These are phyloP conservation scores for Arthrobotrys megalospora DNA, from an alignment of 2,329 filamentous ascomycete genomes.

Conservation along the genomic window DNA sequence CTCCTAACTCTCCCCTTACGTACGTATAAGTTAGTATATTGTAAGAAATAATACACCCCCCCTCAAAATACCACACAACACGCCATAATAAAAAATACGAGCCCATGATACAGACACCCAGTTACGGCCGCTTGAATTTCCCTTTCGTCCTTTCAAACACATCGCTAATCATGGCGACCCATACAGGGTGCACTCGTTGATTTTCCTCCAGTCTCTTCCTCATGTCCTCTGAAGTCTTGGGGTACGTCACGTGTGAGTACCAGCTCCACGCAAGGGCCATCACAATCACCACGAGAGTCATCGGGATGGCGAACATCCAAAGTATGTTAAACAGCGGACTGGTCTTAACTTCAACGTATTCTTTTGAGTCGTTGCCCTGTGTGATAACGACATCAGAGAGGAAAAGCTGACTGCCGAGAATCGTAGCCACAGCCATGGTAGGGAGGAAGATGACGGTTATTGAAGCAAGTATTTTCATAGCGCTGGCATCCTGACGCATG, in stretches of 20 bases:
- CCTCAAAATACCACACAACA: background rate
- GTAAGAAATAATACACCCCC: no score
- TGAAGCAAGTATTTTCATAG: slow-evolving; percentile 67
- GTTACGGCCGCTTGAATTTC: background rate
- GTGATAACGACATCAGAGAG: background rate
- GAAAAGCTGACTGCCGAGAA: slow-evolving; percentile 63
- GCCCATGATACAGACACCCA: background rate
- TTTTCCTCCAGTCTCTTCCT: slow-evolving; percentile 12
- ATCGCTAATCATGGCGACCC: slow-evolving; percentile 8
- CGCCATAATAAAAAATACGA: no score
- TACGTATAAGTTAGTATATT: no score
- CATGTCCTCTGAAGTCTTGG: slow-evolving; percentile 35
- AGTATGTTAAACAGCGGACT: slow-evolving; percentile 28
- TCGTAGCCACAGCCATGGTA: slow-evolving; percentile 66
- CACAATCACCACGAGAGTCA: slow-evolving; percentile 22
- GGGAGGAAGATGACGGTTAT: slow-evolving; percentile 68
- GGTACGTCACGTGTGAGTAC: slow-evolving; percentile 39
- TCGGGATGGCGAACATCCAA: slow-evolving; percentile 33
- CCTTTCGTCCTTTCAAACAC: background rate
- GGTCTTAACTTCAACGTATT: background rate
- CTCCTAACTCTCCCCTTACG: no score
- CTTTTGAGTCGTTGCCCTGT: background rate
- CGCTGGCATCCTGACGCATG: slow-evolving; percentile 65
- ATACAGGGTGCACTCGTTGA: slow-evolving; percentile 10
- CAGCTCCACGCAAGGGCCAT: slow-evolving; percentile 35